Conservation (phyloP, 257 asterid genomes). For the Fraxinus quadrangulata region DNA sequence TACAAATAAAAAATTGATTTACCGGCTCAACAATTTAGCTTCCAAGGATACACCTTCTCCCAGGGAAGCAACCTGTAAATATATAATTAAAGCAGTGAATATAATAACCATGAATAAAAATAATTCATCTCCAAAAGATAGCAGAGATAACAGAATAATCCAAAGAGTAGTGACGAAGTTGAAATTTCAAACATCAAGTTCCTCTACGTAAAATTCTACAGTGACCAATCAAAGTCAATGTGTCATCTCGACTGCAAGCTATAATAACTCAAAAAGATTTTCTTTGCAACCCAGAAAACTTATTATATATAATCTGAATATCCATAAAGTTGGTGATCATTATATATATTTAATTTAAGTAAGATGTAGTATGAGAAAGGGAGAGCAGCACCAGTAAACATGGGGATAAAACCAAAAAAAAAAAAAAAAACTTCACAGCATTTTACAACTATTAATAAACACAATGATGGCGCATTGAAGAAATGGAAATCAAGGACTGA, state of each 20-base stretch:
- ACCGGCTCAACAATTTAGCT: conserved; percentile 93
- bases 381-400: conserved; percentile 19
- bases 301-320: background rate
- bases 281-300: background rate
- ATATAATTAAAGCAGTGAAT: conserved; percentile 16
- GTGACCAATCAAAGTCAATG: background rate
- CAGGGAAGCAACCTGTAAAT: conserved; percentile 80
- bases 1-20: conserved; percentile 27
- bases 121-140: conserved; percentile 22
- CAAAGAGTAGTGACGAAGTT: conserved; percentile 9
- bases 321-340: conserved; percentile 8
- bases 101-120: conserved; percentile 15
- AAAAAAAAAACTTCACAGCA: background rate
- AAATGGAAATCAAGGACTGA: conserved; percentile 4
- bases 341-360: conserved; percentile 4
- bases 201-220: conserved; percentile 11
- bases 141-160: conserved; percentile 4
- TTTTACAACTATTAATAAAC: background rate
- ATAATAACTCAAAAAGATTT: background rate
- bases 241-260: background rate
- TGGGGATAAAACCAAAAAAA: conserved; percentile 1
- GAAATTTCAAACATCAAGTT: conserved; percentile 12
- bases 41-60: conserved; percentile 98
- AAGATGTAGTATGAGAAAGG: conserved; percentile 7
- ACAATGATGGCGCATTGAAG: conserved; percentile 22